Evolutionary conservation across 495 filamentous ascomycete species (phyloP).

Genomic region (Hypoxylon cercidicola): DNA sequence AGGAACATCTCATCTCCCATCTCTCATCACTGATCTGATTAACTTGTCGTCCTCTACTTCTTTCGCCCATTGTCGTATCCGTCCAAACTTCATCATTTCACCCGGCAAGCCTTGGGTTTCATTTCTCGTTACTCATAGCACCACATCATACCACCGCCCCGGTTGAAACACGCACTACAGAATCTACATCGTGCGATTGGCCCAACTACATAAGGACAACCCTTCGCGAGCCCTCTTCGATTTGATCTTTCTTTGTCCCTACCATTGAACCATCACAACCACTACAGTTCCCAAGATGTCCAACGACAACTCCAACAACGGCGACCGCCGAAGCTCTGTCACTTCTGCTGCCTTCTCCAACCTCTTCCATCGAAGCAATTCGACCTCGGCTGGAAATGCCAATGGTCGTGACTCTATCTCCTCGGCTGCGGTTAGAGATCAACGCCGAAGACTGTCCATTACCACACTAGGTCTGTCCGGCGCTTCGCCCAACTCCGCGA

Average conservation of each 20-base stretch:
- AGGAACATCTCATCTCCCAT: conserved; percentile 22
- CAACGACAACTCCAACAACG: conserved; percentile 47
- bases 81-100: conserved; percentile 28
- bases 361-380: conserved; percentile 64
- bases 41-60: not conserved
- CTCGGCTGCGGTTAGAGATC: conserved; percentile 73
- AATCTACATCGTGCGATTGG: conserved; percentile 28
- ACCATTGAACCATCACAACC: conserved; percentile 1
- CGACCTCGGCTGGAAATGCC: conserved; percentile 50
- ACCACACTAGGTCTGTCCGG: conserved; percentile 85
- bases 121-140: conserved; percentile 31
- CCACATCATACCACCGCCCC: conserved; percentile 38
- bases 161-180: conserved; percentile 23
- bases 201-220: conserved; percentile 21
- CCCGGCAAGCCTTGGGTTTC: conserved; percentile 27
- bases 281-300: conserved; percentile 37
- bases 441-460: conserved; percentile 87
- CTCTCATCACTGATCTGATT: conserved; percentile 12
- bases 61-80: conserved; percentile 12
- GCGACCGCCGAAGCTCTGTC: conserved; percentile 65
- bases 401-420: conserved; percentile 72
- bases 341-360: conserved; percentile 64
- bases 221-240: not conserved
- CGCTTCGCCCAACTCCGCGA: conserved; percentile 73
- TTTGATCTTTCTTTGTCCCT: conserved; percentile 4